These are phyloP conservation scores for Globisporangium irregulare DNA, from an alignment of 352 stramenopile species.

Conservation along the genomic window DNA sequence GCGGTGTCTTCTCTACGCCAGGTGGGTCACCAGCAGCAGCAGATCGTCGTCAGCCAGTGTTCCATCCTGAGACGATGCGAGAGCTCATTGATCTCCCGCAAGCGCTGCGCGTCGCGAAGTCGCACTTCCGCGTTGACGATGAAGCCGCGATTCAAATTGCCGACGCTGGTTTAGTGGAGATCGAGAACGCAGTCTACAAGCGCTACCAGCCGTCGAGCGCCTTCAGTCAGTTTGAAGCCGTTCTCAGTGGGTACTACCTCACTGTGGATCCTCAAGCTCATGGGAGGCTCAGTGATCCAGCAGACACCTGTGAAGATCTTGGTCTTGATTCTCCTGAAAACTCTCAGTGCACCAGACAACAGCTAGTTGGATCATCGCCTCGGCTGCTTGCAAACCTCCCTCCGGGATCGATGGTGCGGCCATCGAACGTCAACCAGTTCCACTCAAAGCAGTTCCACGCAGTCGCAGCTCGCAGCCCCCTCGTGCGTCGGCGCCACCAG, in stretches of 20 bases:
- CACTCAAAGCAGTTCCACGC: slow-evolving; percentile 51
- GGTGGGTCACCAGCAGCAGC: neutral
- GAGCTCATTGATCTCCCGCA: slow-evolving; percentile 49
- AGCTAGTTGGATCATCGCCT: neutral
- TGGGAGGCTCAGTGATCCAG: neutral
- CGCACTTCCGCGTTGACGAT: slow-evolving; percentile 52
- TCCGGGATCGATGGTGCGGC: slow-evolving; percentile 24
- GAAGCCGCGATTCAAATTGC: slow-evolving; percentile 32
- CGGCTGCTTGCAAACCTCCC: neutral
- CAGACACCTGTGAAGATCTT: neutral
- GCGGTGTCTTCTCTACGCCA: neutral
- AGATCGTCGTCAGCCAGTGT: slow-evolving; percentile 38
- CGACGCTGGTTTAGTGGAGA: slow-evolving; percentile 44
- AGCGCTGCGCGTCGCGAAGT: slow-evolving; percentile 37
- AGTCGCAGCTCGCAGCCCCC: slow-evolving; percentile 42
- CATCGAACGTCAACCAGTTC: slow-evolving; percentile 62
- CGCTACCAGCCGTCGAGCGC: slow-evolving; percentile 49
- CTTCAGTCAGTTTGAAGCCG: slow-evolving; percentile 48
- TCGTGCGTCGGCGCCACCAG: slow-evolving; percentile 29
- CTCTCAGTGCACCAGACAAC: neutral
- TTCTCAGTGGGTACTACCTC: slow-evolving; percentile 40
- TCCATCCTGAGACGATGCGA: slow-evolving; percentile 49
- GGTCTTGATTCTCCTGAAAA: neutral
- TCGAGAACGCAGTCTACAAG: slow-evolving; percentile 52
- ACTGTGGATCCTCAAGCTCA: neutral